Evolutionary conservation across 2,329 filamentous ascomycete species (phyloP), one percentile per base, ranked within the genome.

Genomic region (Diaporthe sp.): DNA sequence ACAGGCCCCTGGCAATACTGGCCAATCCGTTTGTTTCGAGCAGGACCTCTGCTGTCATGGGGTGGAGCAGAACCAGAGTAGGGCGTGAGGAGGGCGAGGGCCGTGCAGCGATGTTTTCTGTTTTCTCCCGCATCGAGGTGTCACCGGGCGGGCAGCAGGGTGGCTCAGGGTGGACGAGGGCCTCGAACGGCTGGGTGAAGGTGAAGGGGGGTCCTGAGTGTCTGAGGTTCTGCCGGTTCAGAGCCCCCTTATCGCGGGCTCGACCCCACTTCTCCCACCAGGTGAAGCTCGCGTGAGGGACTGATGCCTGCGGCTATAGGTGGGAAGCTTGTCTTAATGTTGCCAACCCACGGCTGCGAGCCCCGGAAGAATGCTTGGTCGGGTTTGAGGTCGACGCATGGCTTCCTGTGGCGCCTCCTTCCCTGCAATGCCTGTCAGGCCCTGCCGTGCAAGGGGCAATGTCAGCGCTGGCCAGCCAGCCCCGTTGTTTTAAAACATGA

Each of bases 401-500:
- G 42, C 53, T 59, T 72, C 51, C 22, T 59, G 69, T 59, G 69
- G 53, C 51, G 69, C 34, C 39, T 8, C 46, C 46, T 25, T 53
- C 65, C 65, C 65, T 68, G 65, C 31, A 37, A 37, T 28, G 31
- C 55, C 28, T 51, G 53, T 59, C 55, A 58, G 28, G 42, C 6
- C 59, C 59, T 42, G 42, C 59, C 6, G 39, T 49, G 31, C 34
- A 19, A 28, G 39, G 28, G 53, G 25, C 17, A 42, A 15, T 61
- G 55, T 37, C 25, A 51, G 42, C 42, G 13, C 62, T 68, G 57
- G 44, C 73, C 57, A 57, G 67, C 67, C 49, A 57, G 39, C 73
- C 37, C 69, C 69, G 25, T 67, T 62, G 49, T 59, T 75, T 58
- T 58, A 37, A 75, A 75, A 75, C 74, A 72, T 39, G 42, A 73